These are phyloP conservation scores for Megacollybia marginata DNA, from an alignment of 768 basidiomycete genomes.

Conservation along the genomic window DNA sequence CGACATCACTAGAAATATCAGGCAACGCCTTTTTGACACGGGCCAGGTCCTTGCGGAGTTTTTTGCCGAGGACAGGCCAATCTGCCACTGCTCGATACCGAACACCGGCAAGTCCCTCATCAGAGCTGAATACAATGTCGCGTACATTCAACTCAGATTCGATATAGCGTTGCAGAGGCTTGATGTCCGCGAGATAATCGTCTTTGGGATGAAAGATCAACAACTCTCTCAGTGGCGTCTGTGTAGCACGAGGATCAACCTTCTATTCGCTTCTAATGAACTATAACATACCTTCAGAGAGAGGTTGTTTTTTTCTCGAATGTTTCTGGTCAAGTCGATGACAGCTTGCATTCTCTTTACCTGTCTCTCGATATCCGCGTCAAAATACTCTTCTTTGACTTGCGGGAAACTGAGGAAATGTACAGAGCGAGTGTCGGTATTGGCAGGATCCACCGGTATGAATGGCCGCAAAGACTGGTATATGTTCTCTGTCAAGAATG, in stretches of 20 bases:
- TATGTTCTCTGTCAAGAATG: constrained; percentile 94
- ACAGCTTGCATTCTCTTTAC: constrained; percentile 92
- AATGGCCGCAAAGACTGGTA: constrained; percentile 87
- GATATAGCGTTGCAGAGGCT: constrained; percentile 80
- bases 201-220: constrained; percentile 87
- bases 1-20: constrained; percentile 67
- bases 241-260: neutral
- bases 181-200: constrained; percentile 80
- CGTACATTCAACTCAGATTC: constrained; percentile 94
- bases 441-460: constrained; percentile 67
- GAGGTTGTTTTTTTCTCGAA: constrained; percentile 81
- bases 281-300: constrained; percentile 67
- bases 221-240: constrained; percentile 91
- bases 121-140: constrained; percentile 80
- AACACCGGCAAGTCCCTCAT: constrained; percentile 81
- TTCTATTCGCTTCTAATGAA: too few relatives aligned
- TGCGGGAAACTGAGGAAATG: constrained; percentile 95
- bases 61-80: constrained; percentile 90
- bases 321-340: constrained; percentile 83
- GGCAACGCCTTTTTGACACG: constrained; percentile 88
- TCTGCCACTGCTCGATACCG: constrained; percentile 90
- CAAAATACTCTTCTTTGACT: constrained; percentile 92
- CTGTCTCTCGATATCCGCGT: constrained; percentile 87
- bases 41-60: constrained; percentile 85
- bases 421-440: constrained; percentile 81